phyloP scores from a whole-genome alignment of 2,329 filamentous ascomycete species.

The Fusarium solani-melongenae region DNA sequence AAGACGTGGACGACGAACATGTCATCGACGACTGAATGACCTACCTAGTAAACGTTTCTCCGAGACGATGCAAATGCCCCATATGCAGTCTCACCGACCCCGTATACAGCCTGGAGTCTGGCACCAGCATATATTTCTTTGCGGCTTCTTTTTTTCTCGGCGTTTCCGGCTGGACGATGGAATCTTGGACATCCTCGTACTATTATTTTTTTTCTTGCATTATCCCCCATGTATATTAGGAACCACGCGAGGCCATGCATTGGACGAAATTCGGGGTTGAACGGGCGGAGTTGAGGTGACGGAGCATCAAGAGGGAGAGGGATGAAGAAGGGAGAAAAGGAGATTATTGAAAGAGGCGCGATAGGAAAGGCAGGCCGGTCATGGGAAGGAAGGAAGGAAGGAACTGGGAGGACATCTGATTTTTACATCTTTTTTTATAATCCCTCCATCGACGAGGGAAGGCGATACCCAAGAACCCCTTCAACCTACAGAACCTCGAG shows the following conservation, averaged over 20 bases:
- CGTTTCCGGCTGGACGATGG: constrained; percentile 35
- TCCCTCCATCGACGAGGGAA: constrained; percentile 39
- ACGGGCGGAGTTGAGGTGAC: constrained; percentile 24
- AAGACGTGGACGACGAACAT: constrained; percentile 18
- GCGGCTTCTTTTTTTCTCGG: constrained; percentile 27
- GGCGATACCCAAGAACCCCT: constrained; percentile 42
- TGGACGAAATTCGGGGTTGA: constrained; percentile 4
- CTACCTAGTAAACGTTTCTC: constrained; percentile 9
- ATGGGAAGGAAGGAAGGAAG: not conserved
- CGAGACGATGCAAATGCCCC: constrained; percentile 3
- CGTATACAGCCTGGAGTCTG: constrained; percentile 39
- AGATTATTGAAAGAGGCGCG: constrained; percentile 19
- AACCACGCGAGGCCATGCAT: constrained; percentile 4
- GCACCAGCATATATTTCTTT: constrained; percentile 32
- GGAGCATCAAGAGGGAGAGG: constrained; percentile 8
- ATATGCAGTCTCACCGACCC: constrained; percentile 18
- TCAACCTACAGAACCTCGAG: constrained; percentile 1
- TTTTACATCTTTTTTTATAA: not conserved
- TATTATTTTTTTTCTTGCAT: constrained; percentile 30
- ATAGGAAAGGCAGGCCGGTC: not conserved
- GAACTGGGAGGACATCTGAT: constrained; percentile 4
- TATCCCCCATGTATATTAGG: constrained; percentile 38
- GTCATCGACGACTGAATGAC: constrained; percentile 30
- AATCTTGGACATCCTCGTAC: constrained; percentile 18
- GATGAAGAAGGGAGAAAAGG: not conserved